Evolutionary conservation across 768 basidiomycete genomes (phyloP), one percentile per base, ranked within the genome.

Genomic region (Trametes coccinea): DNA sequence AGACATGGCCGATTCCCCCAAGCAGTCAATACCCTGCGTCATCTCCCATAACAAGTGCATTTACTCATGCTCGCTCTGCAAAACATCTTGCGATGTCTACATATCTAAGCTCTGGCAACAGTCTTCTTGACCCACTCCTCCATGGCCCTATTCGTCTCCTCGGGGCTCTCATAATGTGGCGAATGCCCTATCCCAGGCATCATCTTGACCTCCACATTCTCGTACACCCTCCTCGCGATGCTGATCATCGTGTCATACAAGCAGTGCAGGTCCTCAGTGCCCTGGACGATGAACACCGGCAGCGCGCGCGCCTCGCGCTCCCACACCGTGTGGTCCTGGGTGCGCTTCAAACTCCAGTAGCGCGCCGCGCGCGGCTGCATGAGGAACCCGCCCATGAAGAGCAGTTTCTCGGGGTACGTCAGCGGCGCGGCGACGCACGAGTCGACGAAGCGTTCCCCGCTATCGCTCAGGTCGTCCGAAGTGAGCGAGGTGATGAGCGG

Each of bases 71-170:
- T 22, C 22, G 22, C 22, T 22, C 22, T 22, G 22, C 22, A 37
- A 37, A 37, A 37, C 34, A 37, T 37, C 34, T 6, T 37, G 11
- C 6, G 34, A 6, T 37, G 34, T 22, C 22, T 22, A 22, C 22
- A 22, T 22, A 22, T 22, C 34, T 37, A 37, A 5, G 34, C 34
- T 37, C 11, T 37, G 34, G 34, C 34, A 11, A 60, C 43, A 9
- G 71, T 70, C 62, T 63, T 71, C 16, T 69, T 63, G 50, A 75
- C 72, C 37, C 74, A 76, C 5, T 65, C 66, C 50, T 60, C 47
- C 9, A 69, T 39, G 2, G 27, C 3, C 29, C 46, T 41, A 44
- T 69, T 68, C 13, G 57, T 53, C 51, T 67, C 60, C 51, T 56
- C 65, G 22, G 71, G 50, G n/a, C 31, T 58, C 60, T 71, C 70